A percentile compares a stretch with the other conserved stretches of the same genome.
These are phyloP conservation scores for Phlebiopsis flavidoalba DNA, from an alignment of 768 basidiomycete species.

Conservation along the genomic window DNA sequence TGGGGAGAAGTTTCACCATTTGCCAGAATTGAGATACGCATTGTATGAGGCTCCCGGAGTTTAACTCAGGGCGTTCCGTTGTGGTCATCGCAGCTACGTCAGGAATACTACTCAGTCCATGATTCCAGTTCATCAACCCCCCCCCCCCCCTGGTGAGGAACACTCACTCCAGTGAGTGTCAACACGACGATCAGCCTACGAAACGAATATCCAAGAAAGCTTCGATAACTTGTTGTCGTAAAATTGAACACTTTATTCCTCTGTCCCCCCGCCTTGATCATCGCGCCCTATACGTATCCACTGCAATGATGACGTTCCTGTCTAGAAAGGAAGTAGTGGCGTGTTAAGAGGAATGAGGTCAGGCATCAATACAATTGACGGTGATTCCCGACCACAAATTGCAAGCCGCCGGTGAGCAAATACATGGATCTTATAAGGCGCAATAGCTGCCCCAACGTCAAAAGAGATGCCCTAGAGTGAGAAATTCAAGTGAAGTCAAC, in stretches of 20 bases:
- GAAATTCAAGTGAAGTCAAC: not conserved
- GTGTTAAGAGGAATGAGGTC: conserved; percentile 63
- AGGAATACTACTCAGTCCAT: not conserved
- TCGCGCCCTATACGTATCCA: conserved; percentile 64
- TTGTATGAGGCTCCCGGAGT: no score
- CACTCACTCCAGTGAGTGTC: conserved; percentile 51
- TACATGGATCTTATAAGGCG: conserved; percentile 62
- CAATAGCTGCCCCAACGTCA: conserved; percentile 38
- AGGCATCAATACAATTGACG: conserved; percentile 56
- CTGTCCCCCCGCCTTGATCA: conserved; percentile 60
- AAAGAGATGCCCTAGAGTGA: conserved; percentile 42
- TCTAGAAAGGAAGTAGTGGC: conserved; percentile 46
- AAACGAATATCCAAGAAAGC: conserved; percentile 51
- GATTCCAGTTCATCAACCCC: no score
- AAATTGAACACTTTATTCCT: conserved; percentile 58
- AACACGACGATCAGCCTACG: conserved; percentile 65
- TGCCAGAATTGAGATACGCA: no score
- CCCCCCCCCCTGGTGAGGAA: no score
- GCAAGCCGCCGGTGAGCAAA: conserved; percentile 55
- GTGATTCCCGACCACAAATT: conserved; percentile 49
- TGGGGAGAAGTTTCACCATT: no score
- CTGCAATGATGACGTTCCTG: conserved; percentile 57
- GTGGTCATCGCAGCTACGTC: conserved; percentile 53
- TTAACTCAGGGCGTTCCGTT: conserved; percentile 61
- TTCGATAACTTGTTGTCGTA: conserved; percentile 50